Base-by-base conservation (phyloP, 495 filamentous ascomycete species). In the Penicillium salamii region DNA sequence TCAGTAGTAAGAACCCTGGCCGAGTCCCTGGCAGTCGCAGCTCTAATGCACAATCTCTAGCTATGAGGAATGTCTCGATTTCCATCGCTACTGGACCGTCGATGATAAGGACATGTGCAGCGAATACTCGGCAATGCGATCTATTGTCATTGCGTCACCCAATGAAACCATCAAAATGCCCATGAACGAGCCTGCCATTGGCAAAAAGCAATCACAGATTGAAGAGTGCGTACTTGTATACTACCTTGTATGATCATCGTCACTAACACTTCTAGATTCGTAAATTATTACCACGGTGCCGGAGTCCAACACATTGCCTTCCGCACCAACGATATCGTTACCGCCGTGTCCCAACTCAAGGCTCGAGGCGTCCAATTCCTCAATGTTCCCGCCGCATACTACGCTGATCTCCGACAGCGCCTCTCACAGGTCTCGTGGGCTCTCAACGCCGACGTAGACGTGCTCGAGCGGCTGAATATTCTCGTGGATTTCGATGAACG, bases 291-390 rank as follows among this genome's bases (percentile, higher is more conserved):
- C 69, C 73, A 77, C 33, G 87, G 88, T 11, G 60, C 87, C 0
- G 88, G 89, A 6, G 87, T 92, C 0, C 90, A 95, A 72, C 88
- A 92, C 68, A 86, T 92, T 56, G 90, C 89, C 14, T 81, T 93
- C 9, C 83, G 84, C 5, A 91, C 89, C 2, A 44, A 57, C 15
- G 79, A 92, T 62, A 90, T 92, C 61, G 70, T 91, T 37, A 51
- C 69, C 31, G 69, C 83, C 12, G 86, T 95, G 4, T 57, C 68
- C 1, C 78, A 82, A 29, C 71, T 92, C 61, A 72, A 80, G 50
- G 77, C 78, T 3, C 72, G 87, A 3, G 88, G 88, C 9, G 82
- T 92, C 14, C 80, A 88, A 59, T 92, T 95, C 70, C 91, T 93
- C 61, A 65, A 63, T 14, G 85, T 93, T 0, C 88, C 89, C 0